phyloP scores from a whole-genome alignment of 2,329 filamentous ascomycete species.

The Curvularia eragrostidis region DNA sequence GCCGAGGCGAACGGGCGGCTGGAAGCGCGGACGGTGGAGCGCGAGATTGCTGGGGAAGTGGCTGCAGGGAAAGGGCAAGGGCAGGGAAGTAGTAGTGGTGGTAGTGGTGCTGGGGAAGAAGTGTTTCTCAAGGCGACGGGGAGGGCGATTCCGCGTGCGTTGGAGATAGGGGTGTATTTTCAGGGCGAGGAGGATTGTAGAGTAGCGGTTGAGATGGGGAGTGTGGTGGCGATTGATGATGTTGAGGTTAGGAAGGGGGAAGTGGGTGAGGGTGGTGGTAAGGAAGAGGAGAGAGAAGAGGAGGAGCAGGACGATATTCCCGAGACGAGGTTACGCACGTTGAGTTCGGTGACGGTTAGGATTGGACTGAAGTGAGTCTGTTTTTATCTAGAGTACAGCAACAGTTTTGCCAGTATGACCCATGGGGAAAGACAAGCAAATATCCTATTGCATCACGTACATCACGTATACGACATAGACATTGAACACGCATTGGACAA shows the following conservation, averaged over 20 bases:
- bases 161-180: constrained; percentile 70
- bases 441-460: not conserved
- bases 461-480: not conserved
- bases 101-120: constrained; percentile 43
- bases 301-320: constrained; percentile 45
- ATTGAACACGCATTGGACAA: not conserved
- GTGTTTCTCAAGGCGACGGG: constrained; percentile 71
- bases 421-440: not conserved
- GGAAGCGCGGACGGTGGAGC: constrained; percentile 41
- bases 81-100: constrained; percentile 15
- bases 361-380: constrained; percentile 35
- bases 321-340: constrained; percentile 50
- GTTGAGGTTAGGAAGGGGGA: constrained; percentile 51
- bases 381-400: no score
- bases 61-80: no score
- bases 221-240: constrained; percentile 71
- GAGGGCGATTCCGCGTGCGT: constrained; percentile 68
- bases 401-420: no score
- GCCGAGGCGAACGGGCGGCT: constrained; percentile 33
- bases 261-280: constrained; percentile 11
- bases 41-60: constrained; percentile 36
- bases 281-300: constrained; percentile 22
- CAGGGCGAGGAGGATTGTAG: constrained; percentile 65
- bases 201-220: constrained; percentile 68
- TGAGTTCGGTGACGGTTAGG: constrained; percentile 44